These are phyloP conservation scores for Phaeophleospora eucalypticola DNA, from an alignment of 2,329 filamentous ascomycete species.

Conservation along the genomic window DNA sequence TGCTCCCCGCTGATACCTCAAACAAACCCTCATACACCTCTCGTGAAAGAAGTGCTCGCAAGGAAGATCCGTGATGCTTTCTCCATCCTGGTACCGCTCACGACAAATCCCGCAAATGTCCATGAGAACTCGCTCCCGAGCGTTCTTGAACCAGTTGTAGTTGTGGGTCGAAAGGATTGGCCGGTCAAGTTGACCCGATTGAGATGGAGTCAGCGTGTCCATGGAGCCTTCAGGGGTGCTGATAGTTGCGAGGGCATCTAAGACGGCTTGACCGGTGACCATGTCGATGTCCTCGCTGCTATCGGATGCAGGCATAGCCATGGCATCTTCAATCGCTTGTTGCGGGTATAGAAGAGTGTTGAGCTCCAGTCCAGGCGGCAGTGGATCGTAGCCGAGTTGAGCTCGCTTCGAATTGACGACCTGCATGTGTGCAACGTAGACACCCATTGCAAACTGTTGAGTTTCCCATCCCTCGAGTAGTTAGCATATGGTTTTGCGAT, in stretches of 20 bases:
- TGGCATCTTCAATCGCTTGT: not conserved
- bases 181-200: not conserved
- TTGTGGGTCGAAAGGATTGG: slow-evolving; percentile 1
- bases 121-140: slow-evolving; percentile 4
- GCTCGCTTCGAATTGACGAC: slow-evolving; percentile 2
- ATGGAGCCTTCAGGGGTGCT: not conserved
- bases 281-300: not conserved
- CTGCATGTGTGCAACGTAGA: not conserved
- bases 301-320: not conserved
- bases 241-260: not conserved
- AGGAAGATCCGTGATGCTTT: slow-evolving; percentile 4
- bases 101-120: slow-evolving; percentile 7
- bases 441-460: not conserved
- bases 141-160: slow-evolving; percentile 3
- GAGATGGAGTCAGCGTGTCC: no score
- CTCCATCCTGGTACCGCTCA: slow-evolving; percentile 1
- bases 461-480: not conserved
- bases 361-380: not conserved
- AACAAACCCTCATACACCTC: slow-evolving; percentile 1
- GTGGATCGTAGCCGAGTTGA: not conserved
- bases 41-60: slow-evolving; percentile 10
- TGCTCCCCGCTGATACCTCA: not conserved
- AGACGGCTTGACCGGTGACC: not conserved
- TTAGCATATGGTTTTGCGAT: not conserved
- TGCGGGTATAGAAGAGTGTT: not conserved